Percentiles rank a stretch among this genome's conserved stretches.
These are phyloP conservation scores for Suillus plorans DNA, from an alignment of 768 basidiomycete species.

Conservation along the genomic window DNA sequence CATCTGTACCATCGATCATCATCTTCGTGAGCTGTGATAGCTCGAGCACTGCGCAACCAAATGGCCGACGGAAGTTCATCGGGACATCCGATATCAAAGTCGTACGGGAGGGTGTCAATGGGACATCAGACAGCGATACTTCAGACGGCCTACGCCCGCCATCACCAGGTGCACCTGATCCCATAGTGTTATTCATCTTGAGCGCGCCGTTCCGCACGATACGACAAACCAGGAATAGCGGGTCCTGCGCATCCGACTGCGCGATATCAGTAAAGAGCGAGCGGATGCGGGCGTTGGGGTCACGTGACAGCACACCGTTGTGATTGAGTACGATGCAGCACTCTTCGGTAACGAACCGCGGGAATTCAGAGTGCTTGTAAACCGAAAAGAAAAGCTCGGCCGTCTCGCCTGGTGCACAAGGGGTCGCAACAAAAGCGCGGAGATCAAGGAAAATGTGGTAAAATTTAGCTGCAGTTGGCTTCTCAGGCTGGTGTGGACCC, in stretches of 20 bases:
- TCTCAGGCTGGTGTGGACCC: conserved; percentile 27
- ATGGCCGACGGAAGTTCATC: conserved; percentile 74
- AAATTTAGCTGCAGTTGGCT: conserved; percentile 62
- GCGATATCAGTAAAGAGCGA: conserved; percentile 92
- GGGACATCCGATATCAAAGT: conserved; percentile 34
- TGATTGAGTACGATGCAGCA: conserved; percentile 89
- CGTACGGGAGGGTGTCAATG: conserved; percentile 25
- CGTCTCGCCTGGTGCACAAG: conserved; percentile 87
- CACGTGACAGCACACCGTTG: conserved; percentile 83
- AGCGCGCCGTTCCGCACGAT: conserved; percentile 87
- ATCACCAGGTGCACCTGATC: conserved; percentile 45
- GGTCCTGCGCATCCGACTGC: conserved; percentile 78
- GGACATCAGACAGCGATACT: conserved; percentile 37
- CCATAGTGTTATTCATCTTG: conserved; percentile 63
- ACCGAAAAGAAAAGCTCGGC: conserved; percentile 93
- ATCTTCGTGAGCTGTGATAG: conserved; percentile 73
- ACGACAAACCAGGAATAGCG: conserved; percentile 86
- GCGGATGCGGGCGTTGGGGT: conserved; percentile 72
- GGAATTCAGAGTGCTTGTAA: conserved; percentile 74
- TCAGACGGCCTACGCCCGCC: conserved; percentile 56
- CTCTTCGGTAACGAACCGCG: conserved; percentile 91
- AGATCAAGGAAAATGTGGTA: conserved; percentile 91
- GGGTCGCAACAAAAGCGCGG: conserved; percentile 88
- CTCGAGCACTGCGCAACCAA: conserved; percentile 95
- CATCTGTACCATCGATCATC: conserved; percentile 60